Base-by-base conservation (phyloP, 805 yeast genomes). In the Yarrowia yakushimensis region DNA sequence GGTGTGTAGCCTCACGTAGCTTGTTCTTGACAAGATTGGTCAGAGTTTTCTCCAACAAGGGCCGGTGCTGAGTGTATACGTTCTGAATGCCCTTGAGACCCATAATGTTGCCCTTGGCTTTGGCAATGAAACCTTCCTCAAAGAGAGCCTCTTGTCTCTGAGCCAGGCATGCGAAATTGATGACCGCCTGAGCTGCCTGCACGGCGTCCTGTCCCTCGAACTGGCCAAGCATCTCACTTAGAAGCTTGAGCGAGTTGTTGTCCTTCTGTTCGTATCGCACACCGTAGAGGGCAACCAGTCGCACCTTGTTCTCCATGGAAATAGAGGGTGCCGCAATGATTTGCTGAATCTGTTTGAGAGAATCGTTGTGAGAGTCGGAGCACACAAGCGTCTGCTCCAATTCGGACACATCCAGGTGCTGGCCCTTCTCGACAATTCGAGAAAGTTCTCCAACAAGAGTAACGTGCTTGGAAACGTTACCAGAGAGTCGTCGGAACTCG, bases 391-490 rank as follows among this genome's bases (percentile, higher is more conserved):
- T 82, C 74, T 94, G 99, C 74, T 94, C 97, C 46, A 92, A 77
- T 74, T 93, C 97, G 66, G 96, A 87, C 2, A 91, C 82, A 64
- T 86, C 90, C 87, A 97, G 88, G 60, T 93, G 77, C 66, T 88
- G 79, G 62, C 79, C 77, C 15, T 63, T 61, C 31, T 85, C 83
- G 41, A 94, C 88, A 65, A 82, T 81, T 64, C 86, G 82, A 69
- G 91, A 96, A 62, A 94, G 81, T 70, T 93, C 97, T 23, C 93
- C 83, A 8, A 93, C 92, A 22, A 94, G 79, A 20, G 96, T 84
- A 81, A 94, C 91, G 74, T 94, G 99, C 70, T 93, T 94, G 30
- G 96, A 82, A 11, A 94, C 90, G 71, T 92, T 93, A 33, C 90
- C 85, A 11, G 96, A 88, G 33, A 93, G 78, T 70, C 88, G 90